phyloP scores from a whole-genome alignment of 306 rosid genomes.

The Citrullus colocynthis region DNA sequence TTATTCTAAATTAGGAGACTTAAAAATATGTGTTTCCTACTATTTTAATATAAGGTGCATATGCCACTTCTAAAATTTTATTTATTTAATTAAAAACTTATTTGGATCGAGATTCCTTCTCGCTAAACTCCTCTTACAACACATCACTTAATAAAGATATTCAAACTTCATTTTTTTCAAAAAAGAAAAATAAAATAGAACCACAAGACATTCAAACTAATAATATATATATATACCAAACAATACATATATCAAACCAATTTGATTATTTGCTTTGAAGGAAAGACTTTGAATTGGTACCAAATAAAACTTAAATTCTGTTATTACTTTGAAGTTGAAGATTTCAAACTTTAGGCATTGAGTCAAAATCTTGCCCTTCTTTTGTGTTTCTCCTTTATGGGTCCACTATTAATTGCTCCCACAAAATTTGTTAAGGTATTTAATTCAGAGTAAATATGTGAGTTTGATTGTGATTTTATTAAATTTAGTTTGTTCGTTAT shows the following conservation, averaged over 20 bases:
- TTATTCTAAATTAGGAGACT: no score
- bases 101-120: no score
- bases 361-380: neutral
- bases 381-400: neutral
- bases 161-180: no score
- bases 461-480: no score
- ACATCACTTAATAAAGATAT: neutral
- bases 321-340: neutral
- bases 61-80: no score
- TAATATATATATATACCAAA: neutral
- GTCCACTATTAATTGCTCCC: neutral
- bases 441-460: neutral
- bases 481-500: neutral
- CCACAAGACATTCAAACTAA: neutral
- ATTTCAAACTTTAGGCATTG: neutral
- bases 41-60: no score
- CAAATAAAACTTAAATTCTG: neutral
- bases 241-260: neutral
- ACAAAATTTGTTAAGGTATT: neutral
- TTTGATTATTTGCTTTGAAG: neutral
- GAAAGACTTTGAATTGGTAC: neutral
- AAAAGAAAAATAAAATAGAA: no score
- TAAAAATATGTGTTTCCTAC: no score
- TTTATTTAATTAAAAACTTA: no score
- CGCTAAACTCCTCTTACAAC: no score